These are phyloP conservation scores for Nakazawaea pomicola DNA, from an alignment of 805 yeast genomes.

Conservation along the genomic window DNA sequence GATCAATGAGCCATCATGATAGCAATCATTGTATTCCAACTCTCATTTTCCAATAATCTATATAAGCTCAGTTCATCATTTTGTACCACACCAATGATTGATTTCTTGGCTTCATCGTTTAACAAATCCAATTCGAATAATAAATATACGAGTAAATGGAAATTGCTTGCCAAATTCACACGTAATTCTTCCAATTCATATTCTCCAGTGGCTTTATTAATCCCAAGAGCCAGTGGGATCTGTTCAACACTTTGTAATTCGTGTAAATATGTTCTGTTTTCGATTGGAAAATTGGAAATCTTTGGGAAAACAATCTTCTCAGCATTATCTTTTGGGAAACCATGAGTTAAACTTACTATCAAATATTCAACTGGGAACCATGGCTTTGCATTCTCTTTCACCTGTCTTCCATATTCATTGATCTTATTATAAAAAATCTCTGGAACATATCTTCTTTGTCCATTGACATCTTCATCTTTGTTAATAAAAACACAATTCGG, in stretches of 20 bases:
- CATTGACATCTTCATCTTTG: constrained; percentile 49
- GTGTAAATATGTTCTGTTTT: constrained; percentile 74
- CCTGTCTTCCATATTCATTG: constrained; percentile 85
- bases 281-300: constrained; percentile 58
- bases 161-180: constrained; percentile 46
- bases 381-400: constrained; percentile 86
- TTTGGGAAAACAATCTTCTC: constrained; percentile 46
- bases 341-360: constrained; percentile 84
- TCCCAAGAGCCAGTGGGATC: constrained; percentile 46
- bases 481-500: constrained; percentile 84
- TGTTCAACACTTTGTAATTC: constrained; percentile 61
- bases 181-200: constrained; percentile 29
- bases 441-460: constrained; percentile 78
- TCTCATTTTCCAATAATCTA: constrained; percentile 54
- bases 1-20: constrained; percentile 24
- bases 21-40: constrained; percentile 79
- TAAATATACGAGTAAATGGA: constrained; percentile 68
- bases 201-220: constrained; percentile 15
- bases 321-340: constrained; percentile 59
- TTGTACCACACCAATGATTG: constrained; percentile 44
- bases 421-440: constrained; percentile 81
- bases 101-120: constrained; percentile 45
- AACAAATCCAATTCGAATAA: constrained; percentile 48
- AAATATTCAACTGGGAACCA: constrained; percentile 91
- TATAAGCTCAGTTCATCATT: constrained; percentile 21